Evolutionary conservation across 768 basidiomycete genomes (phyloP).

Genomic region (Fomitopsis serialis): DNA sequence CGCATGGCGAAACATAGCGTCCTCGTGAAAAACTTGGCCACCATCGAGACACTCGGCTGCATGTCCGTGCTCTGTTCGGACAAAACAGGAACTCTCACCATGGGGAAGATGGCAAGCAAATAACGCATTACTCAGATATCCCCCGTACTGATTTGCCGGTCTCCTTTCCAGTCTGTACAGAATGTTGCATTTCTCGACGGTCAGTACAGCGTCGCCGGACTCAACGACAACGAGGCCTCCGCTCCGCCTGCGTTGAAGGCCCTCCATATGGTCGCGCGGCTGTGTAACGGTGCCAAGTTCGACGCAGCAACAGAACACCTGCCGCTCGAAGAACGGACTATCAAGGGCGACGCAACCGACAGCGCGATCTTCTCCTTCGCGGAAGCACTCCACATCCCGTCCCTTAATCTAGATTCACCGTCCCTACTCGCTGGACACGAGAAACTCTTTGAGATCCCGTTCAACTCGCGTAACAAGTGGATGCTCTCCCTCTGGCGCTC

Average conservation of each 20-base stretch:
- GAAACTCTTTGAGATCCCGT: constrained; percentile 24
- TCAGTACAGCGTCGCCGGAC: constrained; percentile 16
- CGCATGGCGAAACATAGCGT: constrained; percentile 48
- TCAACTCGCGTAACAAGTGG: constrained; percentile 55
- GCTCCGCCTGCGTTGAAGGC: constrained; percentile 6
- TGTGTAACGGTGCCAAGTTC: constrained; percentile 56
- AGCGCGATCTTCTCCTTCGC: constrained; percentile 49
- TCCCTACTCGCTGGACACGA: constrained; percentile 8
- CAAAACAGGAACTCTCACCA: constrained; percentile 59
- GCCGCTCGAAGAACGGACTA: constrained; percentile 20
- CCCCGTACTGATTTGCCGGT: no score
- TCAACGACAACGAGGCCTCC: no score
- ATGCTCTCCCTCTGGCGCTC: constrained; percentile 41
- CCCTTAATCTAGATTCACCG: constrained; percentile 3
- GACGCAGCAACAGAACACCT: constrained; percentile 25
- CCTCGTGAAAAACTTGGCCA: constrained; percentile 50
- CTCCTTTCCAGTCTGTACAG: constrained; percentile 23
- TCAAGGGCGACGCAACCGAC: constrained; percentile 57
- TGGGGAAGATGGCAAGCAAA: constrained; percentile 46
- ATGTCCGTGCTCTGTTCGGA: constrained; percentile 51
- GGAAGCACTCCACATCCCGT: constrained; percentile 21
- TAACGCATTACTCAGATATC: constrained; percentile 3
- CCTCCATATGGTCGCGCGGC: constrained; percentile 37
- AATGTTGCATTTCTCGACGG: constrained; percentile 32
- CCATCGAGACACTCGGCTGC: constrained; percentile 62